Base-by-base conservation (phyloP, 257 asterid genomes). In the Solanum ossicruentum region DNA sequence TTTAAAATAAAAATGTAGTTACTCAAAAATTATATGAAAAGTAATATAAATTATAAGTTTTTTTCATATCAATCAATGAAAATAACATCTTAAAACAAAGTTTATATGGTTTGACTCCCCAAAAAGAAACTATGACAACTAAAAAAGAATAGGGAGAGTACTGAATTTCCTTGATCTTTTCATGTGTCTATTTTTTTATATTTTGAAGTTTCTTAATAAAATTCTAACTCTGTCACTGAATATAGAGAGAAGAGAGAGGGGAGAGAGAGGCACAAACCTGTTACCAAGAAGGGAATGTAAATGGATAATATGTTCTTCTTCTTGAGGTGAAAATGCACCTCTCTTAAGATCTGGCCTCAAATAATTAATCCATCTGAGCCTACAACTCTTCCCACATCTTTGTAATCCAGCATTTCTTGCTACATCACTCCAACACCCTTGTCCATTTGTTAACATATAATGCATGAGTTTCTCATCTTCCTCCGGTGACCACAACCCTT, bases 401-500 rank as follows among this genome's bases (percentile, higher is more conserved):
- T 85, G 93, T 39, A 92, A 78, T 3, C 95, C 95, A 1, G 95
- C 93, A 88, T 88, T 92, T 58, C 93, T 66, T 0, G 95, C 95
- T 26, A 92, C 92, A 56, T 90, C 92, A 47, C 92, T 92, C 95
- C 95, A 92, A 72, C 92, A 92, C 0, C 95, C 95, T 56, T 92
- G 95, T 17, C 95, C 95, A 69, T 91, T 92, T 3, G 88, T 85
- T 1, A 92, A 54, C 95, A 92, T 92, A 79, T 92, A 92, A 12
- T 81, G 89, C 92, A 92, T 89, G 56, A 90, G 83, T 71, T 90
- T 92, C 36, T 92, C 93, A 55, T 92, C 94, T 86, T 91, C 92
- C 12, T 92, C 93, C 0, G 94, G 94, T 10, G 94, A 92, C 95
- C 95, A 92, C 49, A 92, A 70, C 84, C 95, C 95, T 84, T 92